These are phyloP conservation scores for Pichia pseudocactophila DNA, from an alignment of 805 yeast species.

Conservation along the genomic window DNA sequence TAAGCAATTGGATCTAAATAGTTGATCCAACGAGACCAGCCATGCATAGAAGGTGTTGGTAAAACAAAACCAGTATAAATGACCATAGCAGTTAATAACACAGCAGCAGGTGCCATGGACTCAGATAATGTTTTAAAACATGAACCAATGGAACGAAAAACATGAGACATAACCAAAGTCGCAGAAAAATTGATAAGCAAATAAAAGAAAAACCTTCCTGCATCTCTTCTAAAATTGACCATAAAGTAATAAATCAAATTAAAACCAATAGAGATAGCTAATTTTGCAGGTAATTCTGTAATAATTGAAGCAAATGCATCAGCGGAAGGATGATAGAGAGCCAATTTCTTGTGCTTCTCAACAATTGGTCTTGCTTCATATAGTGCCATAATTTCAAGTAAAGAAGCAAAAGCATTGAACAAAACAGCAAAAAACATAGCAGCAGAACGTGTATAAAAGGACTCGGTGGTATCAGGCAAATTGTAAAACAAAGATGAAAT, in stretches of 20 bases:
- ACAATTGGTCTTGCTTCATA: neutral
- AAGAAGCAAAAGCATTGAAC: neutral
- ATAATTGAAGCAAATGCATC: neutral
- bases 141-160: constrained; percentile 22
- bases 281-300: neutral
- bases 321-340: neutral
- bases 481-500: neutral
- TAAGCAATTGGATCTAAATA: constrained; percentile 52
- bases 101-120: constrained; percentile 45
- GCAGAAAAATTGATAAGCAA: too few relatives aligned
- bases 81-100: constrained; percentile 44
- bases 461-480: neutral
- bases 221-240: neutral
- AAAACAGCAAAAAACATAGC: neutral
- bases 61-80: constrained; percentile 49
- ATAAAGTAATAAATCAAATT: neutral
- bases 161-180: constrained; percentile 34
- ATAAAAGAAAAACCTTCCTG: neutral
- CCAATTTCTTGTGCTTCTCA: neutral
- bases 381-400: neutral
- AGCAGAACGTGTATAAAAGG: neutral
- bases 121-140: constrained; percentile 35
- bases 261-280: neutral
- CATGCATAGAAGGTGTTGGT: constrained; percentile 47
- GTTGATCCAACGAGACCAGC: constrained; percentile 62